A percentile compares a stretch with the other conserved stretches of the same genome.
These are phyloP conservation scores for Moelleriella libera DNA, from an alignment of 2,329 filamentous ascomycete genomes.

Conservation along the genomic window DNA sequence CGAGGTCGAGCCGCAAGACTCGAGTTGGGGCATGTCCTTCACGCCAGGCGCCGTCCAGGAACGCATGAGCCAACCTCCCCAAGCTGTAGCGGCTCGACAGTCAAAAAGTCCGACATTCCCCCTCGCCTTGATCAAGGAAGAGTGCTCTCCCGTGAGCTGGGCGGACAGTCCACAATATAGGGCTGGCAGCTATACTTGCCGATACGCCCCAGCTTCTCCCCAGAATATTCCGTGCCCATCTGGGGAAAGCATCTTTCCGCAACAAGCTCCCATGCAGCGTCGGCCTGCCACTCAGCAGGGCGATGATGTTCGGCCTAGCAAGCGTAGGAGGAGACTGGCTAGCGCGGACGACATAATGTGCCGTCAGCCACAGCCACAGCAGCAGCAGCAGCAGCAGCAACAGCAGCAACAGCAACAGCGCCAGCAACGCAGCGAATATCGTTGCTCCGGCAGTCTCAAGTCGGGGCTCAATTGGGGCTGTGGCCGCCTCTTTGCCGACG, in stretches of 20 bases:
- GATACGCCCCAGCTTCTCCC: no score
- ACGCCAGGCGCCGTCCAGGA: no score
- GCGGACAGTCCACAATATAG: background rate
- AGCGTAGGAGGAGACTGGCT: background rate
- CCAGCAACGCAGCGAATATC: background rate
- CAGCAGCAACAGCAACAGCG: background rate
- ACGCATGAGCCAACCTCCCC: no score
- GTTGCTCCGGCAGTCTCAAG: background rate
- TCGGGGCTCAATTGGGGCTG: slow-evolving; percentile 2
- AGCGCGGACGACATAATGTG: no score
- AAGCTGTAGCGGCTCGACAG: no score
- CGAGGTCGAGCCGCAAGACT: no score
- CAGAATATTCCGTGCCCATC: no score
- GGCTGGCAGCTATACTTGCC: background rate
- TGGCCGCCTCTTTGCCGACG: background rate
- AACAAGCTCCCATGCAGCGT: background rate
- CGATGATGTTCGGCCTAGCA: background rate
- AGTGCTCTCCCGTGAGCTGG: background rate
- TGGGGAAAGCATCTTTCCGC: background rate
- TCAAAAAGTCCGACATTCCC: no score
- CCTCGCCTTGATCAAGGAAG: background rate
- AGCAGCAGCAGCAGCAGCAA: no score
- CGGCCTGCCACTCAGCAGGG: no score
- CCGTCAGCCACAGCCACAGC: no score
- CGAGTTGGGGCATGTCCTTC: no score